phyloP scores from a whole-genome alignment of 441 rosid genomes.

The Isatis lusitanica region DNA sequence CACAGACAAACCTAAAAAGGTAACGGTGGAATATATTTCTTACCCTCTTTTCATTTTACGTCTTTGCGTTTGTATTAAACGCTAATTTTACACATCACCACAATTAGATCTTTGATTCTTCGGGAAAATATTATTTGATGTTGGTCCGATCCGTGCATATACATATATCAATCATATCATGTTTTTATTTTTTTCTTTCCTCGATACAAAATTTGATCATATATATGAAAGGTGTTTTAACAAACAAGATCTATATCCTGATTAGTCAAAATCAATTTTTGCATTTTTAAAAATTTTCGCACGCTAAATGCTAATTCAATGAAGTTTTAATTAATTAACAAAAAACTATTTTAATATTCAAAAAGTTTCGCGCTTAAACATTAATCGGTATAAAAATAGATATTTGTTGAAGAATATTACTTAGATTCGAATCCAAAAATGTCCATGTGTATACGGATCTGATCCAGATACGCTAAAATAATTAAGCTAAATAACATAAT shows the following conservation, averaged over 20 bases:
- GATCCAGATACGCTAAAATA: not conserved
- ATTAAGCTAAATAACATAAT: too few species aligned
- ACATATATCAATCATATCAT: too few species aligned
- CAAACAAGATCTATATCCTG: not conserved
- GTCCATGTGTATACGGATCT: not conserved
- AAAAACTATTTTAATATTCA: not conserved
- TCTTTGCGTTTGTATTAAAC: not conserved
- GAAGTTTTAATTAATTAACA: not conserved
- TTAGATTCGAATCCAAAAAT: not conserved
- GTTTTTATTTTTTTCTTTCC: too few species aligned
- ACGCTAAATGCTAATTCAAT: not conserved
- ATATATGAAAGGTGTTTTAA: too few species aligned
- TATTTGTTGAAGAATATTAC: too few species aligned
- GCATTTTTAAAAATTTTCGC: not conserved
- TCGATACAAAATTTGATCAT: too few species aligned
- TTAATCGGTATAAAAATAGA: too few species aligned
- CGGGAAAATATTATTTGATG: not conserved
- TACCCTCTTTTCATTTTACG: not conserved
- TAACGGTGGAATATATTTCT: not conserved
- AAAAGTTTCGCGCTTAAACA: not conserved
- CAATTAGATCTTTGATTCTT: not conserved
- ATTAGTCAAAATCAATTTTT: not conserved
- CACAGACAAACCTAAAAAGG: not conserved
- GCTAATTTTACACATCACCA: not conserved
- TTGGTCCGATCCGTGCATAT: not conserved